Base-by-base conservation (phyloP, 306 rosid genomes). In the Rubus idaeus region DNA sequence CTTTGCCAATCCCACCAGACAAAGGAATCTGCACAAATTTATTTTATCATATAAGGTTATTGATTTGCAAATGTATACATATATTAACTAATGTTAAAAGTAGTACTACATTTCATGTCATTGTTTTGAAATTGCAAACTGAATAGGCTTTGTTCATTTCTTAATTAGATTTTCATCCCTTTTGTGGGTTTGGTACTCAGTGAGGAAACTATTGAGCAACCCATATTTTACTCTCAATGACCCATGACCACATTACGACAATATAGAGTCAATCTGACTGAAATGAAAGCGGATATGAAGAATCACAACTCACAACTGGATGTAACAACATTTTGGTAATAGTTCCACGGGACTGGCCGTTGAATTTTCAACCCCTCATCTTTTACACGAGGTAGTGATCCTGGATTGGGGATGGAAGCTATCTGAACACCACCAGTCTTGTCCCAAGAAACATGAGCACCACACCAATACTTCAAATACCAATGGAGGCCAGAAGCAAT, bases 1-100 rank as follows among this genome's bases (percentile, higher is more conserved):
- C 95, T 92, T 84, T 86, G 89, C 98, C 98, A 92, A 75, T 95
- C 96, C 98, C 98, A 95, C 98, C 98, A 94, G 53, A 90, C 96
- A 87, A 81, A 95, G 20, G 98, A 92, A 88, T 95, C 97, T 95
- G 87, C 78, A 82, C 79, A 78, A 50, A 78, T 7, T 16, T 55
- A 37, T 68, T 26, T 45, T 23, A 73, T 9, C 78, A 20, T 10
- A 70, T 45, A 44, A 16, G 30, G 5, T 61, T 11, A n/a, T 20
- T 13, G 55, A 56, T n/a, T 8, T 57, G 8, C 42, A 3, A 26
- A 14, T 74, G 77, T 35, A 53, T 51, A 37, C 46, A 55, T 47
- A 41, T 55, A 73, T 40, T 40, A 71, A 39, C n/a, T 71, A 71
- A 17, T 8, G 8, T 41, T 26, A 26, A 37, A 10, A 68, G 18